Evolutionary conservation across 2,329 filamentous ascomycete genomes (phyloP).

Genomic region (Sphaerostilbella broomeana): DNA sequence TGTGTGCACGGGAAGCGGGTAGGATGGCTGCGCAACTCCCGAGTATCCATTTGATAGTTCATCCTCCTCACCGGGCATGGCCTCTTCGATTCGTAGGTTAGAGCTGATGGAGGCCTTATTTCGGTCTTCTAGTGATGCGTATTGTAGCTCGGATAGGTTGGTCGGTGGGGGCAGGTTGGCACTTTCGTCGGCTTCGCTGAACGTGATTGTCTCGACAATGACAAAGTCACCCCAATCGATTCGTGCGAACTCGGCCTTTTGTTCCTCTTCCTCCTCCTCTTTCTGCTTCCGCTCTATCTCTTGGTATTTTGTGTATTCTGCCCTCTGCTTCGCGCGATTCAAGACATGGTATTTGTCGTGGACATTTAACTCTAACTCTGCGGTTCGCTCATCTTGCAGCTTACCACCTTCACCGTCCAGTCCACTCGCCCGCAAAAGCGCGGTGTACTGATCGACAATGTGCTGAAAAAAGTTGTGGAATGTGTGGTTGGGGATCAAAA

Average conservation of each 20-base stretch:
- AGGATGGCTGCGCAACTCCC: conserved; percentile 28
- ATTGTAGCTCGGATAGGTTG: conserved; percentile 84
- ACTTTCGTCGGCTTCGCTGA: conserved; percentile 82
- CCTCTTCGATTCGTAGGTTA: conserved; percentile 85
- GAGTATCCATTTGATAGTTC: conserved; percentile 44
- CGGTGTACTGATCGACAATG: conserved; percentile 88
- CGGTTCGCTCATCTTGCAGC: conserved; percentile 64
- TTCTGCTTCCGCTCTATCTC: conserved; percentile 82
- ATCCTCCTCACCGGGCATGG: conserved; percentile 74
- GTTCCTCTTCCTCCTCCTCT: conserved; percentile 78
- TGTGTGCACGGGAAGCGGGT: conserved; percentile 40
- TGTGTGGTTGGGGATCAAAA: conserved; percentile 89
- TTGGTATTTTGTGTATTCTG: conserved; percentile 80
- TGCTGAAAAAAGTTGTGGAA: conserved; percentile 94
- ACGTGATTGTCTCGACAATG: conserved; percentile 89
- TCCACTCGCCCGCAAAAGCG: conserved; percentile 62
- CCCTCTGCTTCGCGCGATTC: conserved; percentile 73
- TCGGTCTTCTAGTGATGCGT: conserved; percentile 90
- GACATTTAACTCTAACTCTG: conserved; percentile 66
- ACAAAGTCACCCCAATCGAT: conserved; percentile 99
- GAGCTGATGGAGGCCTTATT: conserved; percentile 81
- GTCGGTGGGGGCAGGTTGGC: conserved; percentile 83
- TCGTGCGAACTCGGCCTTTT: conserved; percentile 68
- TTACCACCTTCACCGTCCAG: conserved; percentile 60
- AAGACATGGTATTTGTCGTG: conserved; percentile 75